Conservation (phyloP, 139 green algal genomes). For the Micractinium sp. region DNA sequence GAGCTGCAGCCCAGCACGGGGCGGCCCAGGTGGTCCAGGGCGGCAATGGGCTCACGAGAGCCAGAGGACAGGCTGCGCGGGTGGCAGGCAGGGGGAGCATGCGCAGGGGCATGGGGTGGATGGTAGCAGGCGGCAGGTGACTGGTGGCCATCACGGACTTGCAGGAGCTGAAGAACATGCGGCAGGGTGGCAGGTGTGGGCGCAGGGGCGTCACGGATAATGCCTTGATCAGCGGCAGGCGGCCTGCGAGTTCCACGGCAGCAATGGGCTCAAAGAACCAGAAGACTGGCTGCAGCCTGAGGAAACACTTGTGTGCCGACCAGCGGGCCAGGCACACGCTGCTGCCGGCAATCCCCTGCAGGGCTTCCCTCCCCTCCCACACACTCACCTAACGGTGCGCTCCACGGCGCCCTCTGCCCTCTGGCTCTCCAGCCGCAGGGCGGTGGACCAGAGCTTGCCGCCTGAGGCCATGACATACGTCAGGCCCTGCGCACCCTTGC, state of each 20-base stretch:
- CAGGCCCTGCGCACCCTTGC: conserved; percentile 37
- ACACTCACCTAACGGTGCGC: conserved; percentile 23
- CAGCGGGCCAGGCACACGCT: too few species aligned
- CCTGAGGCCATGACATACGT: conserved; percentile 37
- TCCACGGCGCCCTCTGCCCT: conserved; percentile 9
- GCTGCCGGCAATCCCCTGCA: too few species aligned
- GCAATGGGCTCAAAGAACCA: too few species aligned
- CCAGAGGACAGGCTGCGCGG: conserved; percentile 21
- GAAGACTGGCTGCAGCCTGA: too few species aligned
- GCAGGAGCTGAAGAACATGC: too few species aligned
- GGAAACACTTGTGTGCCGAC: too few species aligned
- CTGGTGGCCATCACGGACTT: not conserved
- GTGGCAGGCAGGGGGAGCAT: not conserved
- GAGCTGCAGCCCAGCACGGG: conserved; percentile 35
- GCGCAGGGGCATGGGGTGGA: not conserved
- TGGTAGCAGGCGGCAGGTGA: not conserved
- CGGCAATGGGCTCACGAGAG: conserved; percentile 17
- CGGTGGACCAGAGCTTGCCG: conserved; percentile 38
- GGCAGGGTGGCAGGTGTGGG: too few species aligned
- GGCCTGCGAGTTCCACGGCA: too few species aligned
- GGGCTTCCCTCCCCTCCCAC: too few species aligned
- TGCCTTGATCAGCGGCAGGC: too few species aligned
- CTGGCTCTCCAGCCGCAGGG: conserved; percentile 39
- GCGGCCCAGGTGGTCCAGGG: conserved; percentile 37
- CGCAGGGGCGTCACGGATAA: too few species aligned